A percentile compares a stretch with the other conserved stretches of the same genome.
Evolutionary conservation across 2,329 filamentous ascomycete genomes (phyloP).

Genomic region (Lasiodiplodia gonubiensis): DNA sequence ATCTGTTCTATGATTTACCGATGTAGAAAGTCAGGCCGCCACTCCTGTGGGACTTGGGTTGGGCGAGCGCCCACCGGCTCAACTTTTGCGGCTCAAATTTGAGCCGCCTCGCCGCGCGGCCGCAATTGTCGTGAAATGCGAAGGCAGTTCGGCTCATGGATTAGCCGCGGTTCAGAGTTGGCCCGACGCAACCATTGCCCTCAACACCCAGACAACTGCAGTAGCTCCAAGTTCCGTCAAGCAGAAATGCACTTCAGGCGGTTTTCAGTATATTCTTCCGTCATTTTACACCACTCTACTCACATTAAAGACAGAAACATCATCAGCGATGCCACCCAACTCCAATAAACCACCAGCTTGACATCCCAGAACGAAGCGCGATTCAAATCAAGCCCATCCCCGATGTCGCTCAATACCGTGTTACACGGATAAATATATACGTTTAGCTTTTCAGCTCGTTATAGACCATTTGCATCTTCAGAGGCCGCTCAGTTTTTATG

Average conservation of each 20-base stretch:
- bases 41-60: background rate
- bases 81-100: background rate
- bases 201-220: background rate
- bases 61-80: background rate
- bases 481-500: background rate
- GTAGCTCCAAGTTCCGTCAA: background rate
- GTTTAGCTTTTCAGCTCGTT: background rate
- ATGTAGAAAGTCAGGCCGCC: background rate
- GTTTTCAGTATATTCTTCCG: no score
- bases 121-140: background rate
- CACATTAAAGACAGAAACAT: no score
- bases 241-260: background rate
- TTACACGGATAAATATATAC: background rate
- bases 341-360: no score
- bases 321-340: no score
- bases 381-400: background rate
- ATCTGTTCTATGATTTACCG: background rate
- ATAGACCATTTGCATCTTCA: background rate
- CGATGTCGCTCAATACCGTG: background rate
- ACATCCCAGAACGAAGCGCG: background rate
- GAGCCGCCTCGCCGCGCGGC: background rate
- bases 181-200: background rate
- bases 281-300: background rate
- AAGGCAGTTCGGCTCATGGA: background rate
- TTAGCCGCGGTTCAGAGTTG: conserved; percentile 7